phyloP scores from a whole-genome alignment of 139 green algal genomes.

The Gonium pectorale region DNA sequence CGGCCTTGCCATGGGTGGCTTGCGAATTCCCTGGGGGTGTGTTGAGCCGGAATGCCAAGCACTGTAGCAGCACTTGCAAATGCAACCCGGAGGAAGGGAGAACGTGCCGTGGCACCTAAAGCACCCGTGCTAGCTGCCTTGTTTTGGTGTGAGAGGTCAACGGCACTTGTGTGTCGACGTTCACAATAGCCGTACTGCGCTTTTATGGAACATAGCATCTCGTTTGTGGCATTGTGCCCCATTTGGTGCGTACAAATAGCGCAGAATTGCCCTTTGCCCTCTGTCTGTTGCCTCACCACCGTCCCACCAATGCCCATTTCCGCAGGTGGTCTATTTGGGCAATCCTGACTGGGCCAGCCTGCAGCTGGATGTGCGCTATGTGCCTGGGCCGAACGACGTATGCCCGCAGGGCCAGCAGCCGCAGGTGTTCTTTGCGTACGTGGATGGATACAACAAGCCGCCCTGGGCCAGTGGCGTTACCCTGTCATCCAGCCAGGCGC shows the following conservation, averaged over 20 bases:
- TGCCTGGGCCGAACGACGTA: neutral
- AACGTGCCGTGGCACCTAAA: no score
- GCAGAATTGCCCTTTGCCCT: no score
- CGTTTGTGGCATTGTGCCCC: neutral
- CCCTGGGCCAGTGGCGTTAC: neutral
- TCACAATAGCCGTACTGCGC: neutral
- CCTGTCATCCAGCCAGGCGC: neutral
- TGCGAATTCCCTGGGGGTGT: no score
- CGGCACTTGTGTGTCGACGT: neutral
- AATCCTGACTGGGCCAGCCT: conserved; percentile 30
- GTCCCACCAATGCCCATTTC: neutral
- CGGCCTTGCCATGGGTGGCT: no score
- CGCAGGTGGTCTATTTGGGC: conserved; percentile 17
- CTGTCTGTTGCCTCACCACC: neutral
- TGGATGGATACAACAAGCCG: conserved; percentile 5
- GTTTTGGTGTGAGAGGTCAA: no score
- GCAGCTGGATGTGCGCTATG: neutral
- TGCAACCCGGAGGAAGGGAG: no score
- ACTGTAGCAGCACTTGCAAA: no score
- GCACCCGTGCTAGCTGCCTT: no score
- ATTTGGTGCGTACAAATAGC: neutral
- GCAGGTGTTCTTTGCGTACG: conserved; percentile 3
- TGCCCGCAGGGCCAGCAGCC: neutral
- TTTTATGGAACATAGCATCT: no score
- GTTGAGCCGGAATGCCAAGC: no score